These are phyloP conservation scores for Nitzschia sp. DNA, from an alignment of 108 stramenopile species.

Conservation along the genomic window DNA sequence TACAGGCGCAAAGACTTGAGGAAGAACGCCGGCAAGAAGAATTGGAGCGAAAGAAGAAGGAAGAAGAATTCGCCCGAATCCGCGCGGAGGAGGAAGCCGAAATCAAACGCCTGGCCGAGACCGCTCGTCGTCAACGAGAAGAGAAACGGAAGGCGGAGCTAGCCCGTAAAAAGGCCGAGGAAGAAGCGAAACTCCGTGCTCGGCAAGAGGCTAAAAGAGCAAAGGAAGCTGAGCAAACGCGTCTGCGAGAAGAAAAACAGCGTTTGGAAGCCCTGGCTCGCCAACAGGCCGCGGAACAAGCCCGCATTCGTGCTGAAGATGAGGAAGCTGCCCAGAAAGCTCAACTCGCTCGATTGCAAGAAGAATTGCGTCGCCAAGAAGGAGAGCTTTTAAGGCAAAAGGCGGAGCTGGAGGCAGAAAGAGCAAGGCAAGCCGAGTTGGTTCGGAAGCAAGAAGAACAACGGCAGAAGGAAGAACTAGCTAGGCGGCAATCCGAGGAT, in stretches of 20 bases:
- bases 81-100: conserved; percentile 4
- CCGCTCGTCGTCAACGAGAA: not conserved
- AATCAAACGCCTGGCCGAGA: not conserved
- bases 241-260: not conserved
- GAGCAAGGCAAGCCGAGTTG: conserved; percentile 1
- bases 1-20: not conserved
- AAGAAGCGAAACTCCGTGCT: not conserved
- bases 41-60: conserved; percentile 11
- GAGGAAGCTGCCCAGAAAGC: not conserved
- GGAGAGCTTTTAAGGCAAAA: no score
- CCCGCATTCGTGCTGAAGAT: not conserved
- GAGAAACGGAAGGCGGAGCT: conserved; percentile 1
- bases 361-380: not conserved
- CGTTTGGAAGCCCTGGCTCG: not conserved
- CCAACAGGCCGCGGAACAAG: not conserved
- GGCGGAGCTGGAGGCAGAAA: no score
- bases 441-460: not conserved
- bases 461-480: not conserved
- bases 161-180: conserved; percentile 8
- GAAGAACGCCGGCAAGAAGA: conserved; percentile 12
- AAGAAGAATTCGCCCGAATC: conserved; percentile 1
- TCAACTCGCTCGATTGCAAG: not conserved
- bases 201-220: not conserved
- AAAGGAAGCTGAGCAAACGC: not conserved
- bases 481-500: not conserved